Base-by-base conservation (phyloP, 495 filamentous ascomycete genomes). In the Aspergillus panamensis region DNA sequence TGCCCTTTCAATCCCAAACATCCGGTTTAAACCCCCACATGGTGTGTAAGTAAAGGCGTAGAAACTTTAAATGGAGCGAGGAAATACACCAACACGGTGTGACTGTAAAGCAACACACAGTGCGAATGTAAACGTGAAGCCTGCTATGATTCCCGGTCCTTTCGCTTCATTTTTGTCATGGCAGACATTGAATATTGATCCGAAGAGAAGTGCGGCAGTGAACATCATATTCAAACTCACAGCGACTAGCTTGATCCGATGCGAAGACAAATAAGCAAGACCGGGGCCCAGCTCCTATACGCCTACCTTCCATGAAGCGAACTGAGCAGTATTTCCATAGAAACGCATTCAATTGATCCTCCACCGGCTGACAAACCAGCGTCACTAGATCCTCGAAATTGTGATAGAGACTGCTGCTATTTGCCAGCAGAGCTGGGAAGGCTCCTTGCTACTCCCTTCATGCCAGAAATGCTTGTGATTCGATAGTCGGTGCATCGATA, bases 141-240 rank as follows among this genome's bases (percentile, higher is more conserved):
- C 35, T 12, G 51, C 51, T 2, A 53, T 53, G 12, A 53, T 53
- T 8, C 10, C 48, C 3, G 35, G 29, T 19, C 48, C 13, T 17
- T 51, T 51, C 8, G 16, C n/a, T 3, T 8, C 25, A 1, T 35
- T 12, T 20, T 51, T 17, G 14, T 35, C 31, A 17, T 33, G 35
- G 19, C 35, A 51, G 13, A 51, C 30, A 13, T 35, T 51, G 29
- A 51, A 33, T 16, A 51, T 51, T 14, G 48, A 33, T 35, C 48
- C 48, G 19, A 51, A 33, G n/a, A 51, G 30, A 10, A 51, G 30
- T 1, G 29, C 30, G 3, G 48, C 29, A 0, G 48, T 29, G 30
- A 35, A 14, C 12, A 51, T 32, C 29, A 35, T 19, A 35, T 35
- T 51, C 25, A 48, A 19, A 6, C 12, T 48, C 6, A 30, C 19